A percentile compares a stretch with the other conserved stretches of the same genome.
These are phyloP conservation scores for Mortierella sp. DNA, from an alignment of 371 early-diverging fungal genomes.

Conservation along the genomic window DNA sequence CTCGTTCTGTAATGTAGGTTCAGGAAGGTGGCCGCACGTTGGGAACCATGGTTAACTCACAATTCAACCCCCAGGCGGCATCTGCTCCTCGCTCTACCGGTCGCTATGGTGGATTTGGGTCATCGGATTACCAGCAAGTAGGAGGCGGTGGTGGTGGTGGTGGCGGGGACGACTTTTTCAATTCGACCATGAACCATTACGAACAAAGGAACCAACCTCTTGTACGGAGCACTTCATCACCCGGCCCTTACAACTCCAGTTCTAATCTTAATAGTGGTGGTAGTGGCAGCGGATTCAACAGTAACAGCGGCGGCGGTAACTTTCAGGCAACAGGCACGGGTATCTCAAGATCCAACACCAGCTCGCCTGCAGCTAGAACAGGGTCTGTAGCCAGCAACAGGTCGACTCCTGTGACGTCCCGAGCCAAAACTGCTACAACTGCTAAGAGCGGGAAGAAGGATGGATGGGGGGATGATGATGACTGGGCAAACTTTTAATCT, in stretches of 20 bases:
- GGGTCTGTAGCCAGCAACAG: conserved; percentile 31
- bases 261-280: background rate
- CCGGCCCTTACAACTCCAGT: conserved; percentile 27
- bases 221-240: conserved; percentile 33
- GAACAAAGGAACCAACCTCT: conserved; percentile 52
- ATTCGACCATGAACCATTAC: conserved; percentile 53
- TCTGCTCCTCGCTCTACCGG: conserved; percentile 21
- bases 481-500: conserved; percentile 54
- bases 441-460: conserved; percentile 49
- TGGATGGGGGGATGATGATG: conserved; percentile 56
- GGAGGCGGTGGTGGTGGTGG: conserved; percentile 1
- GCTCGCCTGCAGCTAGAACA: conserved; percentile 45
- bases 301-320: conserved; percentile 9
- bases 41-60: conserved; percentile 50
- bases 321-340: conserved; percentile 38
- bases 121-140: conserved; percentile 44
- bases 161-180: conserved; percentile 49
- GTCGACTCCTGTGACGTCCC: conserved; percentile 7
- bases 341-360: conserved; percentile 38
- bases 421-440: conserved; percentile 23
- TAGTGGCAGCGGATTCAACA: conserved; percentile 6
- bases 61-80: conserved; percentile 34
- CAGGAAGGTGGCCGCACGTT: conserved; percentile 47
- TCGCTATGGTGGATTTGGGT: conserved; percentile 52
- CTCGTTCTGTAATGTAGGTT: no score